Percentiles rank a stretch among this genome's conserved stretches.
Evolutionary conservation across 1,284 basidiomycete genomes (phyloP).

Genomic region (Ustilago loliicola): DNA sequence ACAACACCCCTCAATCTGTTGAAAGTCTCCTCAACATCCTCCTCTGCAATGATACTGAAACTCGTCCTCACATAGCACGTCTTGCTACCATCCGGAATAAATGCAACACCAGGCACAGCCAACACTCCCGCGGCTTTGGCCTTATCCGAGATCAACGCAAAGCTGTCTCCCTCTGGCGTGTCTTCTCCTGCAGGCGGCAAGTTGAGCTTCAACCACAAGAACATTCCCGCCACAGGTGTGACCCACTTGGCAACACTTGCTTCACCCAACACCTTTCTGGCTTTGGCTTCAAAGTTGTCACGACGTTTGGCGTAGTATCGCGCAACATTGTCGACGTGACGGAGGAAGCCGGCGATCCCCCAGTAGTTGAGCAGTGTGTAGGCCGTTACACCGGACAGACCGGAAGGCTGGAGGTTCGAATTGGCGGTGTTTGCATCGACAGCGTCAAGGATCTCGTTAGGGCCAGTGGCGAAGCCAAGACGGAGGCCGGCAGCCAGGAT

Average conservation of each 20-base stretch:
- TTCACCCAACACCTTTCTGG: conserved; percentile 78
- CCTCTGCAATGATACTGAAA: conserved; percentile 62
- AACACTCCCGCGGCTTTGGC: conserved; percentile 86
- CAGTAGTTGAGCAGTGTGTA: conserved; percentile 81
- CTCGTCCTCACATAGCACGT: conserved; percentile 64
- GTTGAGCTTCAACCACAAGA: conserved; percentile 69
- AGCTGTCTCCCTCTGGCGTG: conserved; percentile 77
- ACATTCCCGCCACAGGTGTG: conserved; percentile 82
- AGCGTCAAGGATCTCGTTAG: conserved; percentile 79
- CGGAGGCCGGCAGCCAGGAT: conserved; percentile 70
- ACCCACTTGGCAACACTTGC: conserved; percentile 75
- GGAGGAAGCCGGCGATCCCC: conserved; percentile 78
- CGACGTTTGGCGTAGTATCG: conserved; percentile 84
- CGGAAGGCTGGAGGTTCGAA: conserved; percentile 80
- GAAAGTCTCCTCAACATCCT: conserved; percentile 62
- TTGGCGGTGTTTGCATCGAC: conserved; percentile 80
- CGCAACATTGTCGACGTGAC: conserved; percentile 79
- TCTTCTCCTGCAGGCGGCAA: conserved; percentile 50
- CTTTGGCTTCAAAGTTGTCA: conserved; percentile 82
- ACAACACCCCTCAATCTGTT: conserved; percentile 57
- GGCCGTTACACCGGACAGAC: conserved; percentile 82
- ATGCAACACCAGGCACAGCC: conserved; percentile 81
- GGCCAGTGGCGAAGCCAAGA: conserved; percentile 85
- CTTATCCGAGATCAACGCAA: conserved; percentile 80
- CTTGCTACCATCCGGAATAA: conserved; percentile 61